A percentile compares a stretch with the other conserved stretches of the same genome.
phyloP scores from a whole-genome alignment of 371 early-diverging fungal species.

The Syncephalastrum racemosum region DNA sequence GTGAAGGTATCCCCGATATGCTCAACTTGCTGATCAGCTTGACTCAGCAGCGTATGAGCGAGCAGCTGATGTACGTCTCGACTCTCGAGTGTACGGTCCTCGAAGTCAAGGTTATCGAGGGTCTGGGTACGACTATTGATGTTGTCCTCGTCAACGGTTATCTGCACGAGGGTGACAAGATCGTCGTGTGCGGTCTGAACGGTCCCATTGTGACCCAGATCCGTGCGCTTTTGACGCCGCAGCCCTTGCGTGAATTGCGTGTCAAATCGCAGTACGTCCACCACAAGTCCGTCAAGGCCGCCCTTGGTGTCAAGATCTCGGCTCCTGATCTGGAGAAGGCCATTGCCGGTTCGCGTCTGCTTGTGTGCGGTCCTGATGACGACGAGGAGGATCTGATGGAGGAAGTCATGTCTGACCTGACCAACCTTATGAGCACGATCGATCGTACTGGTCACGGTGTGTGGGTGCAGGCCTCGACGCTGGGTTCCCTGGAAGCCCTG shows the following conservation, averaged over 20 bases:
- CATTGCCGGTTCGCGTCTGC: conserved; percentile 97
- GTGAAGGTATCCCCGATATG: conserved; percentile 99
- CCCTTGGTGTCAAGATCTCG: conserved; percentile 97
- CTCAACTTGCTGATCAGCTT: conserved; percentile 91
- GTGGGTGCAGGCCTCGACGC: conserved; percentile 98
- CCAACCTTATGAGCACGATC: conserved; percentile 72
- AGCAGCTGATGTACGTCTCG: conserved; percentile 93
- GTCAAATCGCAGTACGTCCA: conserved; percentile 97
- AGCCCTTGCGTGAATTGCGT: conserved; percentile 98
- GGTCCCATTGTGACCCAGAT: conserved; percentile 98
- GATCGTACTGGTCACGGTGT: conserved; percentile 95
- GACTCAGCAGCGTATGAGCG: conserved; percentile 95
- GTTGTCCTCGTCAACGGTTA: conserved; percentile 98
- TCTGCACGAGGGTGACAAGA: conserved; percentile 96
- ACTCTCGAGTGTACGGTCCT: conserved; percentile 99
- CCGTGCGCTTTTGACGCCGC: conserved; percentile 96
- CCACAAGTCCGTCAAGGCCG: conserved; percentile 97
- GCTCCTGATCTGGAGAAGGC: conserved; percentile 98
- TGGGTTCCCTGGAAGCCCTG: conserved; percentile 99
- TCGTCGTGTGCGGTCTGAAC: conserved; percentile 96
- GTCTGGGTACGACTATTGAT: conserved; percentile 99
- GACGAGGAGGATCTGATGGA: conserved; percentile 95
- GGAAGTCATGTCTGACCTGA: conserved; percentile 92
- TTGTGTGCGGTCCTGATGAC: conserved; percentile 95
- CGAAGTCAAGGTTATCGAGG: conserved; percentile 99